Evolutionary conservation across 2,329 filamentous ascomycete genomes (phyloP).

Genomic region (Pseudogymnoascus sp.): DNA sequence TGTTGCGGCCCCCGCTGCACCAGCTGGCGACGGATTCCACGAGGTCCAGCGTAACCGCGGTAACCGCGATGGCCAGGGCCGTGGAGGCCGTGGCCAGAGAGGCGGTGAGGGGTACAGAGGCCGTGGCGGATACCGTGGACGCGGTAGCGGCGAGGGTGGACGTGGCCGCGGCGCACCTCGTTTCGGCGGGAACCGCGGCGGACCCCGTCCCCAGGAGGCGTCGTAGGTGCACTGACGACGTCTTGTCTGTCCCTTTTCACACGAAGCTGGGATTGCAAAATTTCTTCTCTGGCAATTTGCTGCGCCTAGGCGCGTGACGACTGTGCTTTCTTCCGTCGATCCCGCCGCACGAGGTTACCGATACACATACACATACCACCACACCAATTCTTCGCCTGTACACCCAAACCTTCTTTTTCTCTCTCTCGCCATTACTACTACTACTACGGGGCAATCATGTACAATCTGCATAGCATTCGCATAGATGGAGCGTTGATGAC

Average conservation of each 20-base stretch:
- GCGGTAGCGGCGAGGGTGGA: conserved; percentile 41
- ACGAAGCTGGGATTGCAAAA: not conserved
- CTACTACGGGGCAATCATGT: not conserved
- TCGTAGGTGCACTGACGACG: conserved; percentile 15
- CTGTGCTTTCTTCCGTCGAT: not conserved
- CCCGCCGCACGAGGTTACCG: not conserved
- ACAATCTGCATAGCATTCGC: conserved; percentile 4
- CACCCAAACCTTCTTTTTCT: not conserved
- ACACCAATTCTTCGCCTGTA: not conserved
- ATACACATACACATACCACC: not conserved
- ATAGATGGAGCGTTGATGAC: conserved; percentile 14
- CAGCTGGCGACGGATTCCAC: conserved; percentile 60
- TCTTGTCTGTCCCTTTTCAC: not conserved
- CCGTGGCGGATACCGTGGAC: conserved; percentile 37
- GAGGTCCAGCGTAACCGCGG: conserved; percentile 56
- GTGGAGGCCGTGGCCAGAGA: conserved; percentile 42
- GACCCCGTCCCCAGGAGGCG: conserved; percentile 17
- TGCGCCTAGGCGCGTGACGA: not conserved
- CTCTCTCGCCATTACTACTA: not conserved
- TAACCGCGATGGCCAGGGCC: conserved; percentile 48
- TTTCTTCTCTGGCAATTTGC: not conserved
- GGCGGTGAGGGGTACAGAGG: conserved; percentile 44
- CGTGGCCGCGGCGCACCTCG: conserved; percentile 34
- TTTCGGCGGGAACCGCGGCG: conserved; percentile 30
- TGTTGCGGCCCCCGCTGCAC: conserved; percentile 24